Base-by-base conservation (phyloP, 768 basidiomycete genomes). In the Hortiboletus flavorubellus region DNA sequence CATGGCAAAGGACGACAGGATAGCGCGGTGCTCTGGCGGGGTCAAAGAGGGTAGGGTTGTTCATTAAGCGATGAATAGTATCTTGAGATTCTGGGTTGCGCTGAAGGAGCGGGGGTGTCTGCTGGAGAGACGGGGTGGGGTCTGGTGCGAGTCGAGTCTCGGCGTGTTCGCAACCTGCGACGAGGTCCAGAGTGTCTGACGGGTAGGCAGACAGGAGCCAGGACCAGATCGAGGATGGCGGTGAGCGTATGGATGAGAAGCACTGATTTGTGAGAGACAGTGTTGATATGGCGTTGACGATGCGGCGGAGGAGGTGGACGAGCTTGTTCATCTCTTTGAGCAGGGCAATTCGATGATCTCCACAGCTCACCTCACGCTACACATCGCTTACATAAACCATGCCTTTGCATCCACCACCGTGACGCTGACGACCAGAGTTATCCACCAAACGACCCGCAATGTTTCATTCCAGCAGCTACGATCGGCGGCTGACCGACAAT, bases 1-100 rank as follows among this genome's bases (percentile, higher is more conserved):
- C 96, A 73, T 99, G 96, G 67, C 93, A 97, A n/a, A 98, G 79
- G 4, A 96, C 93, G 53, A 99, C 86, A 2, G 93, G 93, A 69
- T 91, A 84, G 7, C 96, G 85, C 2, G 97, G 93, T 5, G 78
- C 80, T 59, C 91, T 80, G 4, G 88, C 61, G 1, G 91, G 92
- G 58, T 94, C 83, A 61, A 82, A 89, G 30, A 98, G 77, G 0
- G 83, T 78, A 4, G 95, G 92, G 62, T 91, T 84, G 45, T 76
- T 74, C 63, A 97, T 82, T 5, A 98, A 73, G 49, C 78, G 78
- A 68, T 89, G 88, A 5, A 91, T 85, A 14, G 69, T 73, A 26
- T 26, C 26, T 26, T 26, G 26, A 26, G 26, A 26, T 26, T 26
- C 26, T 31, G 56, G 21, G 31, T 58, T 58, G 46, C 56, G 65